Conservation (phyloP, 257 asterid species). For the Solanum etuberosum region DNA sequence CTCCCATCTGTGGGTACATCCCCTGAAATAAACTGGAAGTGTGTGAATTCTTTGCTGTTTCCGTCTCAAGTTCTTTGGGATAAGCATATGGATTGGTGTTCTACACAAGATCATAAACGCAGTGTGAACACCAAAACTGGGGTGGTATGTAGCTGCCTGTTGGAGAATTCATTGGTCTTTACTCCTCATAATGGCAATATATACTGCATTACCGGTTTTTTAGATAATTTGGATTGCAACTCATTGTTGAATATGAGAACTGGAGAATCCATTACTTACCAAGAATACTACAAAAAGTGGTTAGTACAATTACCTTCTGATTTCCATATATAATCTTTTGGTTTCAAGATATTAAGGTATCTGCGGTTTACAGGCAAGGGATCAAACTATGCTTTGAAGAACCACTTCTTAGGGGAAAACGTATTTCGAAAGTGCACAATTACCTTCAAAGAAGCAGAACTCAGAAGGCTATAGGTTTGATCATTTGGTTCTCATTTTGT, state of each 20-base stretch:
- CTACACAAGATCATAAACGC: background rate
- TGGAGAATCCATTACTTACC: constrained; percentile 38
- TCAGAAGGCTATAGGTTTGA: constrained; percentile 40
- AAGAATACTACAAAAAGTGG: constrained; percentile 32
- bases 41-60: constrained; percentile 22
- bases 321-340: background rate
- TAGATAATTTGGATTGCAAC: constrained; percentile 32
- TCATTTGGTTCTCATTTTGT: background rate
- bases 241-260: constrained; percentile 24
- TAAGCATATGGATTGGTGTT: constrained; percentile 5
- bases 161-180: constrained; percentile 52
- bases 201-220: constrained; percentile 33
- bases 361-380: constrained; percentile 37
- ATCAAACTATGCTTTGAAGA: constrained; percentile 36
- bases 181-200: constrained; percentile 55
- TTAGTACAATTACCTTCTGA: constrained; percentile 1
- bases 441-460: constrained; percentile 33
- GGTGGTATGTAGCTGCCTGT: constrained; percentile 39
- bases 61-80: background rate
- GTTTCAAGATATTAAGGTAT: background rate
- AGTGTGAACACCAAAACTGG: constrained; percentile 37
- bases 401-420: constrained; percentile 39
- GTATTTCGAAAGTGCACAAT: constrained; percentile 32
- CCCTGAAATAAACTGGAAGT: constrained; percentile 41
- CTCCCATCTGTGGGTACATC: constrained; percentile 31